phyloP scores from a whole-genome alignment of 768 basidiomycete genomes.

The Exsudoporus frostii region DNA sequence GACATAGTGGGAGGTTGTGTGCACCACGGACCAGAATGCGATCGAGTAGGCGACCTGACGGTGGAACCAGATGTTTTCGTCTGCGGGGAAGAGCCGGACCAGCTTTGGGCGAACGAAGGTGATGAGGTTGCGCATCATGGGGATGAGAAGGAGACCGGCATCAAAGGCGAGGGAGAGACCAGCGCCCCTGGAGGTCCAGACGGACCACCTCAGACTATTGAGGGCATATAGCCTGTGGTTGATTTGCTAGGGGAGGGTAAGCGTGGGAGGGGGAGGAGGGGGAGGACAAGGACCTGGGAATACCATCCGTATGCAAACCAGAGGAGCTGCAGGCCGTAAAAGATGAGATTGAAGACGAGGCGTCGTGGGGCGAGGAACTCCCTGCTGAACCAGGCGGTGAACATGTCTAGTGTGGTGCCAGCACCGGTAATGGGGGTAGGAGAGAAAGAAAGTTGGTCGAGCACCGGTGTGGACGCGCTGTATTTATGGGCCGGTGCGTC shows the following conservation, averaged over 20 bases:
- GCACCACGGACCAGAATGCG: conserved; percentile 90
- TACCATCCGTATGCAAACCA: conserved; percentile 89
- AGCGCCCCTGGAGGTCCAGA: conserved; percentile 89
- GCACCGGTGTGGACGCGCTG: background rate
- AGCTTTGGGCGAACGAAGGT: conserved; percentile 78
- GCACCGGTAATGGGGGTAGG: background rate
- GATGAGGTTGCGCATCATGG: conserved; percentile 87
- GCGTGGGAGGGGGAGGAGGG: background rate
- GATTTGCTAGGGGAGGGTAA: conserved; percentile 41
- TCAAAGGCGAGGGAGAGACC: conserved; percentile 88
- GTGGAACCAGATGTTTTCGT: conserved; percentile 97
- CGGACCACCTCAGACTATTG: conserved; percentile 77
- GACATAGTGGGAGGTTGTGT: conserved; percentile 91
- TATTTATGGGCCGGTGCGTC: background rate
- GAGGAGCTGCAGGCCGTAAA: conserved; percentile 72
- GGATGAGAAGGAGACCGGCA: conserved; percentile 81
- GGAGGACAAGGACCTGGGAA: conserved; percentile 52
- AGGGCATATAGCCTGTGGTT: conserved; percentile 67
- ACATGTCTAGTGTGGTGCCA: background rate
- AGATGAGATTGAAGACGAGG: conserved; percentile 71
- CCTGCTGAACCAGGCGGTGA: conserved; percentile 58
- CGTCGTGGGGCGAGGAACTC: conserved; percentile 65
- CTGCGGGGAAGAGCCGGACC: conserved; percentile 83
- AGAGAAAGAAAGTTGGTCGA: background rate
- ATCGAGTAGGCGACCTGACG: conserved; percentile 92